These are phyloP conservation scores for Iris pallida DNA, from an alignment of 116 monocot genomes.

Conservation along the genomic window DNA sequence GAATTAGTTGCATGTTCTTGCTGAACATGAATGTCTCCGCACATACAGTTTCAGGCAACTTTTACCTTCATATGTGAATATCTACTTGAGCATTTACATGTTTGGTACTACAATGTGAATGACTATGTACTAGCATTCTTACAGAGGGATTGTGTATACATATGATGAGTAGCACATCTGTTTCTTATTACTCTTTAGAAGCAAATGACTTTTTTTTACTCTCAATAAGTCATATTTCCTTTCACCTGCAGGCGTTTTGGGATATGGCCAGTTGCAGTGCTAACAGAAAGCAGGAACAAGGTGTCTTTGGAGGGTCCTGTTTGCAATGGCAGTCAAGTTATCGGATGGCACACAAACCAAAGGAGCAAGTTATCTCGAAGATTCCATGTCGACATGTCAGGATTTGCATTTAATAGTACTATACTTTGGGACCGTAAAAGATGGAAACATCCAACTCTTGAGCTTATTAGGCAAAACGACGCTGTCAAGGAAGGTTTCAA, in stretches of 20 bases:
- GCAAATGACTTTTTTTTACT: too few species aligned
- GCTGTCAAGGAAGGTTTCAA: constrained; percentile 33
- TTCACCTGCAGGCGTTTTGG: constrained; percentile 50
- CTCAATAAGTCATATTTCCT: not conserved
- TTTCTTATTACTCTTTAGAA: too few species aligned
- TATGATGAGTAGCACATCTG: too few species aligned
- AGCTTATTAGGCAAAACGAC: constrained; percentile 37
- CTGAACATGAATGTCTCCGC: too few species aligned
- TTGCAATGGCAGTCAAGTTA: constrained; percentile 60
- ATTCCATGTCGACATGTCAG: constrained; percentile 52
- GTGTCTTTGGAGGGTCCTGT: constrained; percentile 61
- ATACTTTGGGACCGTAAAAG: constrained; percentile 66
- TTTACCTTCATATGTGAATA: too few species aligned
- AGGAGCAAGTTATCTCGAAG: constrained; percentile 31
- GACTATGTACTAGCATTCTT: too few species aligned
- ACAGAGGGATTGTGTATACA: too few species aligned
- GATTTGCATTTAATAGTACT: constrained; percentile 76
- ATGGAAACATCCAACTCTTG: constrained; percentile 49
- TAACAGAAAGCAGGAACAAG: constrained; percentile 28
- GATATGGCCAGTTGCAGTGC: constrained; percentile 67
- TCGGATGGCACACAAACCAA: constrained; percentile 65
- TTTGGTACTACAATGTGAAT: too few species aligned
- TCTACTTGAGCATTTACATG: too few species aligned
- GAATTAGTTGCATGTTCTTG: too few species aligned
- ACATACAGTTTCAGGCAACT: too few species aligned